Percentiles rank a stretch among this genome's conserved stretches.
Conservation (phyloP, 306 rosid genomes). For the Urtica urens region DNA sequence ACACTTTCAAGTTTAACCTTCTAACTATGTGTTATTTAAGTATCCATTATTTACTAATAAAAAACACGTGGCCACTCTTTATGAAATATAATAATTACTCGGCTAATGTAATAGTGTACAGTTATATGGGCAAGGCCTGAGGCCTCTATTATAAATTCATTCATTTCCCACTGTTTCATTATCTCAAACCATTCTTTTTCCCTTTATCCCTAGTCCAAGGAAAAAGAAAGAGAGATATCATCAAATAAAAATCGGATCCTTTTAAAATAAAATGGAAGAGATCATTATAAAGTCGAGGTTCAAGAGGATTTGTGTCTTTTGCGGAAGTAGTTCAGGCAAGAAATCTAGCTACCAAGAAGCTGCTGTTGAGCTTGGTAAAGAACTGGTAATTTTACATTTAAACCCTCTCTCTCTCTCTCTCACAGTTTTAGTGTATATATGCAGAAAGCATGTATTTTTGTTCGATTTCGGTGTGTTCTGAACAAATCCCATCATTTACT, state of each 20-base stretch:
- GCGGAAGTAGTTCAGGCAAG: constrained; percentile 98
- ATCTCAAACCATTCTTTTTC: too few species aligned
- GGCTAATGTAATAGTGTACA: too few species aligned
- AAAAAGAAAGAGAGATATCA: constrained; percentile 1
- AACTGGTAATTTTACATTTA: constrained; percentile 39
- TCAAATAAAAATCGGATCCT: neutral
- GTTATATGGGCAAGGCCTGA: neutral
- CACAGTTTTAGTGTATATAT: too few species aligned
- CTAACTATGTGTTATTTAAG: neutral
- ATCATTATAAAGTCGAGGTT: constrained; percentile 58
- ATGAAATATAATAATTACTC: constrained; percentile 6
- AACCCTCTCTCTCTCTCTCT: neutral
- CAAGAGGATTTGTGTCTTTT: constrained; percentile 83
- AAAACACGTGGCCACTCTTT: too few species aligned
- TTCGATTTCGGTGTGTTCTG: too few species aligned
- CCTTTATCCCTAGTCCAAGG: constrained; percentile 5
- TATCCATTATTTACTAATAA: too few species aligned
- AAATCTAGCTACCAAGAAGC: constrained; percentile 89
- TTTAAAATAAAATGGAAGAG: too few species aligned
- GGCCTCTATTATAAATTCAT: constrained; percentile 9
- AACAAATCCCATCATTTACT: too few species aligned
- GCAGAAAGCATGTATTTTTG: too few species aligned
- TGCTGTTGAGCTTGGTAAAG: constrained; percentile 81
- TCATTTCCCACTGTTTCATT: too few species aligned
- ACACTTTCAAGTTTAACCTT: constrained; percentile 4